Base-by-base conservation (phyloP, 441 rosid species). In the Cnidoscolus chayamansa region DNA sequence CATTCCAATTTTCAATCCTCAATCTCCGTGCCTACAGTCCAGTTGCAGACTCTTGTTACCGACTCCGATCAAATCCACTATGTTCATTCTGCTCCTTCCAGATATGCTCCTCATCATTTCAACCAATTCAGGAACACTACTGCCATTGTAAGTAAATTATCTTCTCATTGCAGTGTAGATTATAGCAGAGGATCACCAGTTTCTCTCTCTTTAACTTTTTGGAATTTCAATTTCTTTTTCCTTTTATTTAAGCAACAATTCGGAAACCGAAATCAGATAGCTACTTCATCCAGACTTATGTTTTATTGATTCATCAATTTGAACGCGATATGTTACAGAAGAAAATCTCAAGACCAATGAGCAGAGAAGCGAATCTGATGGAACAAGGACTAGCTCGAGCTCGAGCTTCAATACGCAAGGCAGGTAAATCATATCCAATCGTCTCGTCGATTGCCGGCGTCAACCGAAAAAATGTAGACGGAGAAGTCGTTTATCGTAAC, bases 341-440 rank as follows among this genome's bases (percentile, higher is more conserved):
- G 43, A 83, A 84, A 80, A 78, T 57, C 56, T 56, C 59, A 70
- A 74, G 71, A 70, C 68, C 51, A 32, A 31, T 58, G 1, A 85
- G 61, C 76, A 79, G 82, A 78, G 80, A 78, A 73, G 67, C 74
- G 62, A 67, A 48, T 40, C 62, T 62, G 79, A 56, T 87, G 56
- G 90, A 88, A 70, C 70, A 68, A 63, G 97, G 90, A 84, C 82
- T 92, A 0, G 88, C 85, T 13, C 74, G 82, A 64, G 93, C 97
- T n/a, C 88, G 98, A 64, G 89, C 86, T 47, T 84, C 89, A 11
- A 92, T 92, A 40, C 83, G 65, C 0, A 74, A 70, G 60, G 96
- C 87, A n/a, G 85, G 83, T 31, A 47, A 59, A 30, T 60, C 31
- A 0, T 56, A 67, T 54, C 81, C 71, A 31, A 79, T 78, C 57